Conservation (phyloP, 345 rosid genomes). For the Salix exigua region DNA sequence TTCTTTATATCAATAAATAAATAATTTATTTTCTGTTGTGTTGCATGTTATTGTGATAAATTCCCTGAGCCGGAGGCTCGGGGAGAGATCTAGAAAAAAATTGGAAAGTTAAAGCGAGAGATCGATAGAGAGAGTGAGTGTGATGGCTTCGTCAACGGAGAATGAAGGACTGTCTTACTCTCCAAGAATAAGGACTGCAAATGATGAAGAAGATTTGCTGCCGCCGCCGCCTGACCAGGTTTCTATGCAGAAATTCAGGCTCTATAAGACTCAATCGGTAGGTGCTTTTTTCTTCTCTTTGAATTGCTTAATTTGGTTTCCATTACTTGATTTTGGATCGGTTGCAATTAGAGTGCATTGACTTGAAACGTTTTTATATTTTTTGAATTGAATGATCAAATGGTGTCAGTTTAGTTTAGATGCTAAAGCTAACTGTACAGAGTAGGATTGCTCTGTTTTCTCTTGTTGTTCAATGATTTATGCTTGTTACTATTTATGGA, state of each 20-base stretch:
- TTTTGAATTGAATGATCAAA: not conserved
- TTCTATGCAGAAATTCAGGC: conserved; percentile 57
- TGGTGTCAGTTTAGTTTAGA: not conserved
- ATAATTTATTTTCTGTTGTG: not conserved
- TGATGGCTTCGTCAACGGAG: conserved; percentile 9
- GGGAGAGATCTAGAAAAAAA: conserved; percentile 23
- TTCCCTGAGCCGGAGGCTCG: conserved; percentile 80
- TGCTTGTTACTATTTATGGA: not conserved
- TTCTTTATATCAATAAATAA: not conserved
- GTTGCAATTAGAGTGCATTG: not conserved
- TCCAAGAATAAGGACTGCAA: not conserved
- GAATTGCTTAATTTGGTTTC: not conserved
- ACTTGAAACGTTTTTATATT: not conserved
- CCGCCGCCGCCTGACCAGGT: conserved; percentile 4
- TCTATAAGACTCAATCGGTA: conserved; percentile 79
- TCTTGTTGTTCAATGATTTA: not conserved
- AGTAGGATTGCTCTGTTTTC: not conserved
- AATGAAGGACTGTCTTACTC: conserved; percentile 7
- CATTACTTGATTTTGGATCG: not conserved
- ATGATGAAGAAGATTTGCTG: not conserved
- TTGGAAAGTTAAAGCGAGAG: not conserved
- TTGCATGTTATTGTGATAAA: conserved; percentile 49
- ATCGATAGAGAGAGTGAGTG: not conserved
- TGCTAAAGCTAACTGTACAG: not conserved
- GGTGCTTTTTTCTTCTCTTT: not conserved